Evolutionary conservation across 2,329 filamentous ascomycete species (phyloP).

Genomic region (Trichoderma atrobrunneum): DNA sequence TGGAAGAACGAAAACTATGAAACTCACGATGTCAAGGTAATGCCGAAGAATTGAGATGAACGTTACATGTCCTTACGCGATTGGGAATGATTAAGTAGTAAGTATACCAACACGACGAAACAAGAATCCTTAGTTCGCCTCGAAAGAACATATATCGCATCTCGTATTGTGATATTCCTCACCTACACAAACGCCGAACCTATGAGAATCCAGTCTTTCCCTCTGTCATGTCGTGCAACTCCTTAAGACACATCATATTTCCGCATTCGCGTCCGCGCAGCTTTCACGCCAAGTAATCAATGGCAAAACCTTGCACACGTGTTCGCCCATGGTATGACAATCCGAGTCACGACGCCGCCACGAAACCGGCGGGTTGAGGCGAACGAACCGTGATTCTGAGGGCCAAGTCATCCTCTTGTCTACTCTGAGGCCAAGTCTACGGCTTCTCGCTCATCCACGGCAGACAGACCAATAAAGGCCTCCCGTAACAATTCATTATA

Average conservation of each 20-base stretch:
- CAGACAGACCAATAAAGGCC: not conserved
- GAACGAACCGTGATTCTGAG: not conserved
- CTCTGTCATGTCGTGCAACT: not conserved
- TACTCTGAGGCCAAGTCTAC: too few species aligned
- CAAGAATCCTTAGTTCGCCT: not conserved
- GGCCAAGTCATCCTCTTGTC: not conserved
- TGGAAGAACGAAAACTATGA: not conserved
- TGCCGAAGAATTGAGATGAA: not conserved
- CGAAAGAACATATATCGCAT: not conserved
- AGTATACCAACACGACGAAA: not conserved
- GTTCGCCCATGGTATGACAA: not conserved
- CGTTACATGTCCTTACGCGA: not conserved
- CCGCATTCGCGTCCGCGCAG: not conserved
- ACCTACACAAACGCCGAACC: not conserved
- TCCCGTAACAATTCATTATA: not conserved
- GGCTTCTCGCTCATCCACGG: not conserved
- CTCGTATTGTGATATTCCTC: not conserved
- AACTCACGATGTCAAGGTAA: not conserved
- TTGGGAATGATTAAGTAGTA: not conserved
- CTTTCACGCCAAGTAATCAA: not conserved
- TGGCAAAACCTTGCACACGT: not conserved
- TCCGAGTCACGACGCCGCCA: not conserved
- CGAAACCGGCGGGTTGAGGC: not conserved
- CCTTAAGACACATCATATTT: not conserved
- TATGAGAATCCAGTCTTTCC: not conserved